Evolutionary conservation across 345 rosid species (phyloP), one percentile per base, ranked within the genome.

Genomic region (Garcia nutans): DNA sequence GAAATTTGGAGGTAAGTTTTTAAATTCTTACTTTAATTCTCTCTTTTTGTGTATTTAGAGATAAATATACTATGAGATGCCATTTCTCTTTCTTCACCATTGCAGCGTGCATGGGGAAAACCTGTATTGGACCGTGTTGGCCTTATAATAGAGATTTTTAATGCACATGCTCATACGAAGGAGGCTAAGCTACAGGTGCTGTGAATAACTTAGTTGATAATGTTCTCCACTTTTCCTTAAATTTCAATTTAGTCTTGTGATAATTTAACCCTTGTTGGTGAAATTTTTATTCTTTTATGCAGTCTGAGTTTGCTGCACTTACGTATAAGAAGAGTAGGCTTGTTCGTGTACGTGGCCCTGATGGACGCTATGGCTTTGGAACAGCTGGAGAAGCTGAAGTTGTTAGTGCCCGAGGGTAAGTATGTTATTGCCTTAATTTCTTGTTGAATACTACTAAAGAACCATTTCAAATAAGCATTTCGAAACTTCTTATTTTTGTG

Each of bases 341-440:
- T 78, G 99, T 95, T 76, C 94, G 99, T 45, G 91, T 88, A 41
- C 88, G 96, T 55, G 89, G 97, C 33, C 83, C 84, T 33, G 91
- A 87, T 73, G 97, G 99, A 52, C 86, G 93, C 47, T 82, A 61
- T 45, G 84, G 91, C 41, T 93, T 95, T 86, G 99, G 99, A 57
- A 84, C 76, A 72, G 61, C 81, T 79, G 98, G 94, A 72, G 99
- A 95, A 80, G 97, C 96, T 81, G 96, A 95, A 89, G 97, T 95
- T 86, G 99, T 95, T 70, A 95, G 98, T 89, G 99, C 97, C 23
- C 86, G 97, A 78, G 99, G 99, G 99, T 95, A 73, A 81, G 84
- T 86, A 75, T 73, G 5, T 69, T 44, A 59, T n/a, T 62, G 16
- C 61, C 58, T n/a, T 31, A 69, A 16, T 72, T 74, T 63, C 58